These are phyloP conservation scores for Pichia terricola DNA, from an alignment of 1,139 yeast genomes.

Conservation along the genomic window DNA sequence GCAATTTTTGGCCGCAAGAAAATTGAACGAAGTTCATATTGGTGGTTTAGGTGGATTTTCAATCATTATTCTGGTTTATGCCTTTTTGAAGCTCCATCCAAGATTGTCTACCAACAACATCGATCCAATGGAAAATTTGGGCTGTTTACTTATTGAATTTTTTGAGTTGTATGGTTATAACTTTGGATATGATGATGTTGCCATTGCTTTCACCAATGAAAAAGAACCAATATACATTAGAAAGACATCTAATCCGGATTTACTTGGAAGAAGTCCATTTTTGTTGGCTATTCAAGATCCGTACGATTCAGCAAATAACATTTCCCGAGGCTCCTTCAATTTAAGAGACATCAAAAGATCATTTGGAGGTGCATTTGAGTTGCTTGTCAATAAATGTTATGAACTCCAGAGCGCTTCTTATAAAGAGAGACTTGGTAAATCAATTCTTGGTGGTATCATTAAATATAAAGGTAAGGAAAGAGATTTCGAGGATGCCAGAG, in stretches of 20 bases:
- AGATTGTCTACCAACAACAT: slow-evolving; percentile 60
- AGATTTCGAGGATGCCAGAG: slow-evolving; percentile 73
- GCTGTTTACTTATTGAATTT: slow-evolving; percentile 82
- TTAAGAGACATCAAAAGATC: slow-evolving; percentile 75
- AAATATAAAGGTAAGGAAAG: slow-evolving; percentile 67
- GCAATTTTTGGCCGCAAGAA: slow-evolving; percentile 75
- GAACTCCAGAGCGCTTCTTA: slow-evolving; percentile 48
- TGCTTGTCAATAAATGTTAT: slow-evolving; percentile 66
- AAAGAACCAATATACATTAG: slow-evolving; percentile 41
- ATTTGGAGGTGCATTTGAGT: slow-evolving; percentile 84
- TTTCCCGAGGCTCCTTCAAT: slow-evolving; percentile 80
- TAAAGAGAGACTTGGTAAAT: slow-evolving; percentile 59
- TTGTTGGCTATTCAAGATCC: slow-evolving; percentile 85
- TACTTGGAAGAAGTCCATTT: slow-evolving; percentile 52
- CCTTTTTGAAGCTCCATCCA: slow-evolving; percentile 77
- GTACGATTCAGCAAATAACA: slow-evolving; percentile 70
- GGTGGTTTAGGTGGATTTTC: slow-evolving; percentile 97
- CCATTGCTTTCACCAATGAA: slow-evolving; percentile 41
- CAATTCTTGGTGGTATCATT: slow-evolving; percentile 74
- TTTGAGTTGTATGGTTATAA: slow-evolving; percentile 92
- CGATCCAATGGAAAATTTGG: slow-evolving; percentile 65
- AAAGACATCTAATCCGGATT: slow-evolving; percentile 44
- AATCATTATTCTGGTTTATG: slow-evolving; percentile 77
- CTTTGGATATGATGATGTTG: slow-evolving; percentile 78
- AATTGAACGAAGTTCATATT: slow-evolving; percentile 81